phyloP scores from a whole-genome alignment of 1,139 yeast genomes.

The Protomyces macrosporus region DNA sequence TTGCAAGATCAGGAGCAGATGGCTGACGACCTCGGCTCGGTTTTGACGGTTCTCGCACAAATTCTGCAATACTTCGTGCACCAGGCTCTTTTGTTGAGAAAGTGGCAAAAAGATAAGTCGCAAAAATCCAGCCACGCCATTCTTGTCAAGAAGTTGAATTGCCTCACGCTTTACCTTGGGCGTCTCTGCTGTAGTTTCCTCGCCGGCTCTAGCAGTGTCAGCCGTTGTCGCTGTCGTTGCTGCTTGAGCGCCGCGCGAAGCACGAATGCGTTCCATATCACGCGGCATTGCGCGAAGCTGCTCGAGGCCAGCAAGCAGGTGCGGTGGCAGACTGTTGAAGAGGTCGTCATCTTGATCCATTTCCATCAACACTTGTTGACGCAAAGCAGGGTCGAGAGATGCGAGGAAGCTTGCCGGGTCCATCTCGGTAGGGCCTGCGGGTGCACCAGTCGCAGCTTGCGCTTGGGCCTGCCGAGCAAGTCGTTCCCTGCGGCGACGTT shows the following conservation, averaged over 20 bases:
- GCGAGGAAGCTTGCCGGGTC: conserved; percentile 39
- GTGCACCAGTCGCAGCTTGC: conserved; percentile 8
- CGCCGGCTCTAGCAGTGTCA: neutral
- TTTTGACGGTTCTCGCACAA: conserved; percentile 75
- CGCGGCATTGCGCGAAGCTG: conserved; percentile 27
- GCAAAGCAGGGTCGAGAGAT: conserved; percentile 39
- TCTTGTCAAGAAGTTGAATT: conserved; percentile 57
- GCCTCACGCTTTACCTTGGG: conserved; percentile 12
- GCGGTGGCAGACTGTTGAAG: conserved; percentile 37
- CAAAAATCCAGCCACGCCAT: conserved; percentile 69
- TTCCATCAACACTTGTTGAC: conserved; percentile 38
- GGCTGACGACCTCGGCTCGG: conserved; percentile 67
- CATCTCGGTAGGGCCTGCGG: conserved; percentile 28
- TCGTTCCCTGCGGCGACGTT: conserved; percentile 36
- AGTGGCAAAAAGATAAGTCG: conserved; percentile 72
- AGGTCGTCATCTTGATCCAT: conserved; percentile 39
- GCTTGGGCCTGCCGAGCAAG: conserved; percentile 28
- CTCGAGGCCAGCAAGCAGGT: conserved; percentile 39
- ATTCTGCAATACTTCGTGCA: conserved; percentile 62
- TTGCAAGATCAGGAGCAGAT: conserved; percentile 61
- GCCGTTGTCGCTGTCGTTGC: neutral
- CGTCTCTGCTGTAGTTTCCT: neutral
- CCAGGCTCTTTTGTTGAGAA: conserved; percentile 56
- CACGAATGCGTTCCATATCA: conserved; percentile 32
- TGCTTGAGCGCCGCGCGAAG: conserved; percentile 4